These are phyloP conservation scores for Urochloa ruziziensis DNA, from an alignment of 176 grass and related monocot genomes.

Conservation along the genomic window DNA sequence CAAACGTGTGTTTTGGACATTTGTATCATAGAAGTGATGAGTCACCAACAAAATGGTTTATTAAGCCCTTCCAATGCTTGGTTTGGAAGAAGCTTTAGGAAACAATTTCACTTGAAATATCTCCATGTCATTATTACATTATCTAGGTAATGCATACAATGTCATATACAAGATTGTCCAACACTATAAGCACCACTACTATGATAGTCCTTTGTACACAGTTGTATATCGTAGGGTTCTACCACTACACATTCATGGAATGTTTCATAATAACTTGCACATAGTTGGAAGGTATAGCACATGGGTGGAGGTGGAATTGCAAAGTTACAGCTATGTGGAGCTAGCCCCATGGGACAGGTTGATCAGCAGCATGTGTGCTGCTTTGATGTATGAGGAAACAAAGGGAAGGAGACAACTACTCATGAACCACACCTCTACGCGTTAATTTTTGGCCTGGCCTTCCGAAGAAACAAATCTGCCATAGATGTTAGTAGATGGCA, in stretches of 20 bases:
- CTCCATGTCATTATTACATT: background rate
- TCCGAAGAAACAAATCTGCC: constrained; percentile 18
- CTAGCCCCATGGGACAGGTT: constrained; percentile 32
- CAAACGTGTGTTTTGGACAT: background rate
- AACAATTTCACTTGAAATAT: background rate
- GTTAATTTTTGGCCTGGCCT: constrained; percentile 4
- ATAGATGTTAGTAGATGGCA: constrained; percentile 2
- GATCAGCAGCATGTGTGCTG: constrained; percentile 37
- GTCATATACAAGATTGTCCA: background rate
- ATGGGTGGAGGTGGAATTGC: constrained; percentile 32
- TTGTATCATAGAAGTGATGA: background rate
- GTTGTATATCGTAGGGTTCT: background rate
- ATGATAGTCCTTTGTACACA: background rate
- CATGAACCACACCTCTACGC: background rate
- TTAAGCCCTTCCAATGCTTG: background rate
- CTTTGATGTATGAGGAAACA: constrained; percentile 36
- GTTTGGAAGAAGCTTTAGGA: background rate
- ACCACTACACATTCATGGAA: constrained; percentile 21
- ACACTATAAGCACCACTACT: background rate
- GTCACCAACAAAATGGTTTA: background rate
- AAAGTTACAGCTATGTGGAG: constrained; percentile 23
- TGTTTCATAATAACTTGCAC: constrained; percentile 1
- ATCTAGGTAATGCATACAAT: background rate
- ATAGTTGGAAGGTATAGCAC: constrained; percentile 18
- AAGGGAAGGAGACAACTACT: constrained; percentile 27